Base-by-base conservation (phyloP, 495 filamentous ascomycete species). In the Penicillium bovifimosum region DNA sequence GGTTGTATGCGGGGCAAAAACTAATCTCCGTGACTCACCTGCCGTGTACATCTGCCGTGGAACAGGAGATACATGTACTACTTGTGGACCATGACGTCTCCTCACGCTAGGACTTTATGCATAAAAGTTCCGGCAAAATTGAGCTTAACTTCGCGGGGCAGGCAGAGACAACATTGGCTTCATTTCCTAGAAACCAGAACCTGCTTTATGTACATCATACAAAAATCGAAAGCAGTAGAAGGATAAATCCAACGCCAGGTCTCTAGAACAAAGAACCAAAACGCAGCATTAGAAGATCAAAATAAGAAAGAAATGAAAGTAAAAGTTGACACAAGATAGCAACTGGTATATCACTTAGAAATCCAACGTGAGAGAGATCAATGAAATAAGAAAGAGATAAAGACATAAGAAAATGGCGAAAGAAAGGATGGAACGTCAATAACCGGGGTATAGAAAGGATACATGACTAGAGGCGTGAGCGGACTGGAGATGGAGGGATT, bases 371-470 rank as follows among this genome's bases (percentile, higher is more conserved):
- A 54, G 14, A 54, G 27, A 31, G n/a, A 29, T 40, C 36, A 47
- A 36, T 41, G 17, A 24, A 24, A 24, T 24, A 24, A 24, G 13
- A 35, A 52, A 41, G n/a, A 39, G n/a, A 48, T 5, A 42, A 42
- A 49, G 45, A 54, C 20, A 41, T 14, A 54, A 48, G 45, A 47
- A 47, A 43, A 18, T 44, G 52, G 18, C 33, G 40, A 14, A 38
- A 43, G 43, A 34, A 41, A 40, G 34, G 46, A 56, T 41, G 40
- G 28, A 47, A 56, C 40, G 59, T 47, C 54, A 56, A 50, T 39
- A 57, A 53, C 47, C 41, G 42, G 62, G 62, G 62, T 64, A 64
- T 64, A 62, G 36, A 57, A 43, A 49, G 47, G 40, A 55, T 31
- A 41, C 48, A 45, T 55, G 50, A 45, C 55, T 53, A 24, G 48